Conservation (phyloP, 352 stramenopile genomes). For the Blastocystis sp. region DNA sequence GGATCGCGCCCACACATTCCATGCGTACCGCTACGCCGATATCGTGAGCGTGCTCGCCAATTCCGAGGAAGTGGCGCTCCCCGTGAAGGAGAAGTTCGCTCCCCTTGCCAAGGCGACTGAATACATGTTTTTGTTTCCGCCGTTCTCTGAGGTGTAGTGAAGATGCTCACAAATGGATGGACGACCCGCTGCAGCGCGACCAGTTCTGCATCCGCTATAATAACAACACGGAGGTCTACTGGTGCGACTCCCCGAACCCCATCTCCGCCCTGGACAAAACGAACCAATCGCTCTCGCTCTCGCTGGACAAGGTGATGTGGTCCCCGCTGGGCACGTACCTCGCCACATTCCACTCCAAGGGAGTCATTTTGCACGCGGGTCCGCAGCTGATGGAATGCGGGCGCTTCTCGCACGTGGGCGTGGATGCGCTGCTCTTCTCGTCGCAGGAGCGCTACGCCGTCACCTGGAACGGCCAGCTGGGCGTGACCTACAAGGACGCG, state of each 20-base stretch:
- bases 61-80: background rate
- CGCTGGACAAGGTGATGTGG: constrained; percentile 4
- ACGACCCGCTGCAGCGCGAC: constrained; percentile 17
- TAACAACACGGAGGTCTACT: constrained; percentile 8
- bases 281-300: background rate
- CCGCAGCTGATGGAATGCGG: background rate
- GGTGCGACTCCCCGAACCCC: background rate
- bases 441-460: constrained; percentile 25
- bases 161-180: constrained; percentile 26
- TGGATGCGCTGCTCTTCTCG: background rate
- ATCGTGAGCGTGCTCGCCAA: background rate
- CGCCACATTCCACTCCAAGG: constrained; percentile 8
- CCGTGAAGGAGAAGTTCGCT: constrained; percentile 13
- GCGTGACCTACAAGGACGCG: constrained; percentile 21
- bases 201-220: constrained; percentile 37
- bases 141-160: background rate
- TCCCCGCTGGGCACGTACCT: constrained; percentile 38
- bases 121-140: background rate
- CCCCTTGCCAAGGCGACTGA: background rate
- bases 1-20: constrained; percentile 51
- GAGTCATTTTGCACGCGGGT: constrained; percentile 14
- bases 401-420: constrained; percentile 8
- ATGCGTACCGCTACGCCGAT: constrained; percentile 36
- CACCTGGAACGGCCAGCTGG: constrained; percentile 41
- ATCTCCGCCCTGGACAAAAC: background rate